Evolutionary conservation across 495 filamentous ascomycete species (phyloP).

Genomic region (Xylaria castorea): DNA sequence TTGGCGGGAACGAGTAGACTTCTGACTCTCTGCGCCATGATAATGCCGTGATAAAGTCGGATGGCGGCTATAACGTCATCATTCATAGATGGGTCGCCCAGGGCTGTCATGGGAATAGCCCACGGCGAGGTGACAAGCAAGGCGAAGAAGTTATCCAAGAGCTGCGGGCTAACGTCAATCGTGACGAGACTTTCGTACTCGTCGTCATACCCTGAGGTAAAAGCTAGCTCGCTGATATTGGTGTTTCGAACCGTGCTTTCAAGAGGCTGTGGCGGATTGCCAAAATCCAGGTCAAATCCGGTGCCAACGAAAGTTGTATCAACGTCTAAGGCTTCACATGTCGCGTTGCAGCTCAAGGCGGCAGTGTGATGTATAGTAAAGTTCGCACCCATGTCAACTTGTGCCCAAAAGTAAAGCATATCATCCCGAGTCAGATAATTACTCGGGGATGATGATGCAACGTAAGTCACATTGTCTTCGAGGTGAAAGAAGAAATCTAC

Average conservation of each 20-base stretch:
- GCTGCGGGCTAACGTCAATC: background rate
- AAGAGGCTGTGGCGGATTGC: constrained; percentile 24
- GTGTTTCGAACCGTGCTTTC: constrained; percentile 1
- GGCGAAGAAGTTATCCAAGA: background rate
- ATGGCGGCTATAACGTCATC: constrained; percentile 10
- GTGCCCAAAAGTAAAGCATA: background rate
- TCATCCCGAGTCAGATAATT: background rate
- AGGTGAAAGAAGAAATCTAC: too few species aligned
- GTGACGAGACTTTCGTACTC: background rate
- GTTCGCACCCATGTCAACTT: constrained; percentile 14
- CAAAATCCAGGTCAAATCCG: constrained; percentile 29
- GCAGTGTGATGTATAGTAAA: constrained; percentile 16
- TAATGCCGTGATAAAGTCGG: background rate
- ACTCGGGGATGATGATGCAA: too few species aligned
- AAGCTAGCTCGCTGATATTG: too few species aligned
- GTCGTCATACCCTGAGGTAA: too few species aligned
- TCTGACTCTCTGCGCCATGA: background rate
- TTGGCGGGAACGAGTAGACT: background rate
- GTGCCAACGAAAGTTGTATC: constrained; percentile 29
- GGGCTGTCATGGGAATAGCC: background rate
- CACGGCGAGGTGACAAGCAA: background rate
- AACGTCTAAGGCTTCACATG: constrained; percentile 32
- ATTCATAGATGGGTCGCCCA: background rate
- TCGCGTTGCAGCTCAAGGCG: constrained; percentile 34
- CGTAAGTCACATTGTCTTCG: too few species aligned